phyloP scores from a whole-genome alignment of 2,329 filamentous ascomycete genomes.

The Verticillium dahliae region DNA sequence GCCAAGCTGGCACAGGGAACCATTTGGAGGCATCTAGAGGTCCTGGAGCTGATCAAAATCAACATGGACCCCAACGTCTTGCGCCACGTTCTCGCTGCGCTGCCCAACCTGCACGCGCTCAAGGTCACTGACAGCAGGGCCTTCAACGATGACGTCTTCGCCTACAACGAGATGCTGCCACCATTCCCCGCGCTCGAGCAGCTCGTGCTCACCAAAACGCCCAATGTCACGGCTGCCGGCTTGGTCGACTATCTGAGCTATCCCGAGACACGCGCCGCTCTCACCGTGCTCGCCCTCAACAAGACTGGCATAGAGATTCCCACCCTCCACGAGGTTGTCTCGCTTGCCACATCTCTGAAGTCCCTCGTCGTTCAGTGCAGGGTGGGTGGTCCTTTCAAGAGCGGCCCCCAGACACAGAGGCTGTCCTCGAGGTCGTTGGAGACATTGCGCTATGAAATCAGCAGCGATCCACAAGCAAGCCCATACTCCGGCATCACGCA shows the following conservation, averaged over 20 bases:
- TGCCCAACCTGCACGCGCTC: constrained; percentile 64
- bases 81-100: constrained; percentile 61
- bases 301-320: constrained; percentile 63
- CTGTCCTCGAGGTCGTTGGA: constrained; percentile 63
- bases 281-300: constrained; percentile 64
- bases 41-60: constrained; percentile 63
- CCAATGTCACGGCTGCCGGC: constrained; percentile 65
- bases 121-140: constrained; percentile 64
- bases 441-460: constrained; percentile 79
- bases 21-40: constrained; percentile 65
- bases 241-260: constrained; percentile 61
- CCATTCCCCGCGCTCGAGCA: constrained; percentile 69
- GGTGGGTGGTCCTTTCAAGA: constrained; percentile 42
- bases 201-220: constrained; percentile 65
- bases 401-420: constrained; percentile 44
- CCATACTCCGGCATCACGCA: constrained; percentile 49
- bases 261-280: constrained; percentile 49
- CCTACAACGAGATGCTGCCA: constrained; percentile 57
- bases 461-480: constrained; percentile 47
- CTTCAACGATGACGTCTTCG: constrained; percentile 73
- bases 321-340: constrained; percentile 54
- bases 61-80: constrained; percentile 65
- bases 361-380: constrained; percentile 49
- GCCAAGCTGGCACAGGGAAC: constrained; percentile 59
- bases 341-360: constrained; percentile 48